Conservation (phyloP, 495 filamentous ascomycete genomes). For the Xylaria telfairii region DNA sequence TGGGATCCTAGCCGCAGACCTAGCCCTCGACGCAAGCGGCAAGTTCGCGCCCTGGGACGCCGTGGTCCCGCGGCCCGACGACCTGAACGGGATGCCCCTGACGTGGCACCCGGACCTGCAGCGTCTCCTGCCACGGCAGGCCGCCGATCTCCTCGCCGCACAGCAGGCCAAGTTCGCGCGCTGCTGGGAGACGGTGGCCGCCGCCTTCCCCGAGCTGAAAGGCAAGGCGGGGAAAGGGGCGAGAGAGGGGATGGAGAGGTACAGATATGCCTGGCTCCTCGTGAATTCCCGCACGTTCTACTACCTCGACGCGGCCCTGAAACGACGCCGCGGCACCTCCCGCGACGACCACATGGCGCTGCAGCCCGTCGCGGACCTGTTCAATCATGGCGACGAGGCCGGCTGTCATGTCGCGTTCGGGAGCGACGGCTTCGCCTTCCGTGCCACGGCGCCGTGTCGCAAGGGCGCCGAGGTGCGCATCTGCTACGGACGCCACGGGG, state of each 20-base stretch:
- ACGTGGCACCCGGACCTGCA: constrained; percentile 64
- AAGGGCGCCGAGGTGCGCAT: constrained; percentile 78
- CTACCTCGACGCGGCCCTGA: constrained; percentile 60
- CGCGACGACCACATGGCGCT: constrained; percentile 78
- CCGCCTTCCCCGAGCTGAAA: constrained; percentile 60
- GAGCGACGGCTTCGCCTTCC: constrained; percentile 65
- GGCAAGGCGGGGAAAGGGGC: constrained; percentile 35
- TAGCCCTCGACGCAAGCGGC: constrained; percentile 57
- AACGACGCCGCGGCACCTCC: constrained; percentile 47
- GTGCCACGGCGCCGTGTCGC: constrained; percentile 58
- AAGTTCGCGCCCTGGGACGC: constrained; percentile 64
- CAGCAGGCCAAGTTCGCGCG: constrained; percentile 67
- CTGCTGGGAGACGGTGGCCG: constrained; percentile 63
- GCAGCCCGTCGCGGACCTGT: constrained; percentile 85
- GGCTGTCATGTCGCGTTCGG: constrained; percentile 67
- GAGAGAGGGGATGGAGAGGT: constrained; percentile 38
- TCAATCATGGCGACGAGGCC: constrained; percentile 75
- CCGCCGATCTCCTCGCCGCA: constrained; percentile 58
- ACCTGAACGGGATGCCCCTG: constrained; percentile 72
- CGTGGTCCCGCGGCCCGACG: constrained; percentile 66
- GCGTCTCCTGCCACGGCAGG: constrained; percentile 52
- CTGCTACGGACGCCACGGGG: constrained; percentile 79
- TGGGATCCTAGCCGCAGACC: constrained; percentile 71
- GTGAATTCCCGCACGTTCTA: constrained; percentile 87
- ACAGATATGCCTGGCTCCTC: constrained; percentile 77